These are phyloP conservation scores for Perilla frutescens DNA, from an alignment of 257 asterid species.

Conservation along the genomic window DNA sequence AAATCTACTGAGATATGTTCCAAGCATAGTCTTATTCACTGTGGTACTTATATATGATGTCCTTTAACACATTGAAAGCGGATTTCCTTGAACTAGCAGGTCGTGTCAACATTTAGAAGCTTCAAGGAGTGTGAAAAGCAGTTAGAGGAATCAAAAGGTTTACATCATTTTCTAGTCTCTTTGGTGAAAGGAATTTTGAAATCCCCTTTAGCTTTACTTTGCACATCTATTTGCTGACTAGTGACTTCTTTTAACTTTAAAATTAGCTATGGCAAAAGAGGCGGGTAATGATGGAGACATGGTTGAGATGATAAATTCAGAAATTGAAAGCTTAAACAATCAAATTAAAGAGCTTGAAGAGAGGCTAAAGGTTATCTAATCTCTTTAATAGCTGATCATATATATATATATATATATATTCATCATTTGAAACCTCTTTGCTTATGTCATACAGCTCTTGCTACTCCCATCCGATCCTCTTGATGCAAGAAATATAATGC, in stretches of 20 bases:
- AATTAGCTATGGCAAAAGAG: constrained; percentile 81
- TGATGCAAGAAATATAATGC: constrained; percentile 94
- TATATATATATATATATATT: background rate
- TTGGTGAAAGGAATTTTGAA: constrained; percentile 7
- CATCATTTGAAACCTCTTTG: constrained; percentile 21
- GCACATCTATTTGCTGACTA: background rate
- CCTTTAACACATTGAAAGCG: constrained; percentile 30
- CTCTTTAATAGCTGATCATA: constrained; percentile 24
- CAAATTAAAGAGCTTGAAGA: constrained; percentile 72
- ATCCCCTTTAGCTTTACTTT: background rate
- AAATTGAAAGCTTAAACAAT: constrained; percentile 64
- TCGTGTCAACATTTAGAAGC: constrained; percentile 67
- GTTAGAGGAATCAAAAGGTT: constrained; percentile 91
- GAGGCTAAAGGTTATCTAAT: constrained; percentile 68
- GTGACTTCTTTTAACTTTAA: constrained; percentile 26
- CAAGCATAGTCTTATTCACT: constrained; percentile 10
- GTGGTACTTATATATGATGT: constrained; percentile 19
- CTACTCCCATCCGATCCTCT: constrained; percentile 95
- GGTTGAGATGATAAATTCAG: constrained; percentile 92
- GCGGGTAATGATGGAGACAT: constrained; percentile 81
- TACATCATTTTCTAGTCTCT: constrained; percentile 29
- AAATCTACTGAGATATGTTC: constrained; percentile 23
- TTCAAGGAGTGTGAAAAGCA: constrained; percentile 87
- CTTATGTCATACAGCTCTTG: constrained; percentile 56
- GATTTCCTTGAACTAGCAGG: constrained; percentile 60